These are phyloP conservation scores for Berberis vulgaris DNA, from an alignment of 164 flowering plant species.

Conservation along the genomic window DNA sequence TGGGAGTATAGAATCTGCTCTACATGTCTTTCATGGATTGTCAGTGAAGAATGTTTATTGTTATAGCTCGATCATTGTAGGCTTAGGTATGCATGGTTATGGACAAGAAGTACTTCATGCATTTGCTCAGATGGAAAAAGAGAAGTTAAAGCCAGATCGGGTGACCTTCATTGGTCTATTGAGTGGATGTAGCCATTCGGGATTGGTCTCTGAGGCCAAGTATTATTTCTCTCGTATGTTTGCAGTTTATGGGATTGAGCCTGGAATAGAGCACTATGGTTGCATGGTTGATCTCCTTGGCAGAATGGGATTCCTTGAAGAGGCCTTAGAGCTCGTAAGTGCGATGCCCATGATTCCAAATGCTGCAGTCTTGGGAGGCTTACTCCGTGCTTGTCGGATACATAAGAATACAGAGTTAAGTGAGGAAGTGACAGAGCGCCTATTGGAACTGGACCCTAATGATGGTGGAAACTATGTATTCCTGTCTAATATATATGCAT, in stretches of 20 bases:
- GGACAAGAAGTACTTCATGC: slow-evolving; percentile 11
- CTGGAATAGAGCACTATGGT: slow-evolving; percentile 10
- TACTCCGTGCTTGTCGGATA: slow-evolving; percentile 1
- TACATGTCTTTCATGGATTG: slow-evolving; percentile 16
- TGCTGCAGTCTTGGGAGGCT: neutral
- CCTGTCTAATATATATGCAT: slow-evolving; percentile 6
- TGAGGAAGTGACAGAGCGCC: neutral
- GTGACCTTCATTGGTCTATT: slow-evolving; percentile 22
- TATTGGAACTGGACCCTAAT: slow-evolving; percentile 1
- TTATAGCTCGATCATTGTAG: slow-evolving; percentile 15
- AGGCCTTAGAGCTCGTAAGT: slow-evolving; percentile 6
- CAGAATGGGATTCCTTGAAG: slow-evolving; percentile 7
- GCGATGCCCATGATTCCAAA: slow-evolving; percentile 5
- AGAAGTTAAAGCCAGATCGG: slow-evolving; percentile 17
- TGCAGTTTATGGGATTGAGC: slow-evolving; percentile 4
- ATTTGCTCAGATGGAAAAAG: slow-evolving; percentile 13
- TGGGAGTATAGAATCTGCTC: slow-evolving; percentile 23
- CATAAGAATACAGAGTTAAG: slow-evolving; percentile 1
- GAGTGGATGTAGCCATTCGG: slow-evolving; percentile 13
- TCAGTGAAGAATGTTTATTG: slow-evolving; percentile 4
- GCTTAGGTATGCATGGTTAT: slow-evolving; percentile 29
- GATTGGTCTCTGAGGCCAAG: slow-evolving; percentile 6
- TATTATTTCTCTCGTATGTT: slow-evolving; percentile 4
- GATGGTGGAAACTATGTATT: slow-evolving; percentile 9
- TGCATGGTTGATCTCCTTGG: slow-evolving; percentile 10